Evolutionary conservation across 1,284 basidiomycete species (phyloP).

Genomic region (Ceratobasidium sp.): DNA sequence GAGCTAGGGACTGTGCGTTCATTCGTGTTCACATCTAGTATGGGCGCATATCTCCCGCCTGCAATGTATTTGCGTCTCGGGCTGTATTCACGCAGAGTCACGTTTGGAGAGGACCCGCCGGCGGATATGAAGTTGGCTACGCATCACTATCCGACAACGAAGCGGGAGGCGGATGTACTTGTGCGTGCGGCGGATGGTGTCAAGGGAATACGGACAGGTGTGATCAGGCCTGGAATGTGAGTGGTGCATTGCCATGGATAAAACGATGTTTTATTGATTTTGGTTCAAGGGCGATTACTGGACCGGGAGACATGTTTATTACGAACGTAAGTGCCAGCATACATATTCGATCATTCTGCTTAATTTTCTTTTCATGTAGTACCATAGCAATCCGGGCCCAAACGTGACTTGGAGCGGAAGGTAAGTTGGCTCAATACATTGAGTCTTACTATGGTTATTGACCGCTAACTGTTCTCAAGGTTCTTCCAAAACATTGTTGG

Average conservation of each 20-base stretch:
- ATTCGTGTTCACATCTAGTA: constrained; percentile 32
- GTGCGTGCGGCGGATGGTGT: constrained; percentile 21
- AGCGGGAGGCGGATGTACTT: constrained; percentile 26
- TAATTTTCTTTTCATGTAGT: constrained; percentile 11
- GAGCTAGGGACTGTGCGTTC: constrained; percentile 15
- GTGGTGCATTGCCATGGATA: neutral
- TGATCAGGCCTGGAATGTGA: constrained; percentile 33
- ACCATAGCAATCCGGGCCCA: neutral
- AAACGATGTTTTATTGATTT: neutral
- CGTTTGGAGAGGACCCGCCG: neutral
- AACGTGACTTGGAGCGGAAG: constrained; percentile 14
- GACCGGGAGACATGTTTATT: constrained; percentile 19
- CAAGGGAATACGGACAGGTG: constrained; percentile 27
- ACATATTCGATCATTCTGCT: neutral
- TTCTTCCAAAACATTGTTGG: constrained; percentile 25
- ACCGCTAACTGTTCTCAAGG: neutral
- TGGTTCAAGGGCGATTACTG: constrained; percentile 21
- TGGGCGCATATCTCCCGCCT: constrained; percentile 1
- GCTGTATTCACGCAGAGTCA: neutral
- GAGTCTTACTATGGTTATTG: neutral
- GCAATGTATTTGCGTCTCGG: constrained; percentile 27
- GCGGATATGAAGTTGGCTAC: neutral
- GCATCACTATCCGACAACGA: constrained; percentile 5
- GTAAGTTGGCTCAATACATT: neutral
- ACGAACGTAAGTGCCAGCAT: neutral